phyloP scores from a whole-genome alignment of 2,329 filamentous ascomycete genomes.

The Clarireedia paspali region DNA sequence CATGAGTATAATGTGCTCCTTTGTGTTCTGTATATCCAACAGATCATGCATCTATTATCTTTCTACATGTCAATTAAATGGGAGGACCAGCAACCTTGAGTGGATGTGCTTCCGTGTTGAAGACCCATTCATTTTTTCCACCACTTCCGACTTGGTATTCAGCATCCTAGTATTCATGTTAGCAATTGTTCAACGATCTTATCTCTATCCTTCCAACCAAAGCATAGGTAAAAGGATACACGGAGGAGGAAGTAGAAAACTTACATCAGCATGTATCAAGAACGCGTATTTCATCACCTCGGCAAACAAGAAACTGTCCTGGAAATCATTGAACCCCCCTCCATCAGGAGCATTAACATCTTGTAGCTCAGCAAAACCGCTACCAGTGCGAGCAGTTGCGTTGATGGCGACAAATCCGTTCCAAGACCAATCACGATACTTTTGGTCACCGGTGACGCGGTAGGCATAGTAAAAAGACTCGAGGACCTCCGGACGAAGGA shows the following conservation, averaged over 20 bases:
- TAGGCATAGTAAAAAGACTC: conserved; percentile 86
- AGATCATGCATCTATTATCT: background rate
- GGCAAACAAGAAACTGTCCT: conserved; percentile 84
- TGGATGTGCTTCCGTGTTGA: conserved; percentile 60
- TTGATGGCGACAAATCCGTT: conserved; percentile 65
- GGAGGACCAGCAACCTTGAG: conserved; percentile 35
- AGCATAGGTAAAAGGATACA: too few species aligned
- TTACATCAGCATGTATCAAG: conserved; percentile 43
- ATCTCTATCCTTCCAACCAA: too few species aligned
- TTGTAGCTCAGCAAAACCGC: conserved; percentile 57
- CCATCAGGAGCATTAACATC: conserved; percentile 59
- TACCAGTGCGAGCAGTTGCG: conserved; percentile 50
- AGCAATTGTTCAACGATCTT: conserved; percentile 1
- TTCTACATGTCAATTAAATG: conserved; percentile 13
- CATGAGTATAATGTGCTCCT: too few species aligned
- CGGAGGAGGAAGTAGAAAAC: conserved; percentile 1
- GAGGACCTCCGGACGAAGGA: conserved; percentile 72
- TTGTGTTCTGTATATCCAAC: background rate
- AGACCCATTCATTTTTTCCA: conserved; percentile 49
- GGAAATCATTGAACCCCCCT: conserved; percentile 57
- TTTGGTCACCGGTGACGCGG: conserved; percentile 64
- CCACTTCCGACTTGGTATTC: conserved; percentile 47
- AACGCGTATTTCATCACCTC: conserved; percentile 83
- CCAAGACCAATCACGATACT: conserved; percentile 82
- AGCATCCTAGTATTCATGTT: conserved; percentile 21